Base-by-base conservation (phyloP, 306 rosid species). In the Cajanus cajan region DNA sequence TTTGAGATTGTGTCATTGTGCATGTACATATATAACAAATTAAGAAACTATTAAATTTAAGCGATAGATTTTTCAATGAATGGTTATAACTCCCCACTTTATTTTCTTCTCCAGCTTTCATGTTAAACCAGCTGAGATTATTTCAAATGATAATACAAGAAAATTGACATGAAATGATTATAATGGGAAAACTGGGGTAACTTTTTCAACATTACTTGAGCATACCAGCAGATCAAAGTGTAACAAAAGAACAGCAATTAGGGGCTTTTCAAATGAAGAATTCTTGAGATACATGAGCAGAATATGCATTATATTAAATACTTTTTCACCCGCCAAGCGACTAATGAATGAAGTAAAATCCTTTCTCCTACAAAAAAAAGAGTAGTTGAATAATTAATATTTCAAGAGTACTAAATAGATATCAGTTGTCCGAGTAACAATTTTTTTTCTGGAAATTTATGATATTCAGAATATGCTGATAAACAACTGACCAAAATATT, bases 151-250 rank as follows among this genome's bases (percentile, higher is more conserved):
- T 18, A n/a, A 73, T 11, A 37, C 58, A 43, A 69, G 22, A 62
- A 61, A 62, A 33, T 33, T 68, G 28, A n/a, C 48, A 68, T 18
- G 21, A 62, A 68, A 62, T 58, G 44, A 76, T 57, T 34, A 45
- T 9, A 40, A 1, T 16, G 33, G 47, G 54, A 69, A 68, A 62
- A 41, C 16, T 14, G 50, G 61, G 43, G 74, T n/a, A 16, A 34
- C 48, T 11, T 74, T 63, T 45, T 50, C 50, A 77, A 58, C 72
- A 50, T 34, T 66, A 50, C 39, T 70, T 77, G 44, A 80, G 68
- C 78, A 58, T 90, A 92, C 93, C 93, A 88, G 78, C 45, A 87
- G 68, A 81, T 85, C 87, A 18, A 89, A 81, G 89, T 88, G 90
- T 16, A 93, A 83, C 83, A 91, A 68, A 75, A 91, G 92, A 45